Base-by-base conservation (phyloP, 1,284 basidiomycete species). In the Cutaneotrichosporon arboriforme region DNA sequence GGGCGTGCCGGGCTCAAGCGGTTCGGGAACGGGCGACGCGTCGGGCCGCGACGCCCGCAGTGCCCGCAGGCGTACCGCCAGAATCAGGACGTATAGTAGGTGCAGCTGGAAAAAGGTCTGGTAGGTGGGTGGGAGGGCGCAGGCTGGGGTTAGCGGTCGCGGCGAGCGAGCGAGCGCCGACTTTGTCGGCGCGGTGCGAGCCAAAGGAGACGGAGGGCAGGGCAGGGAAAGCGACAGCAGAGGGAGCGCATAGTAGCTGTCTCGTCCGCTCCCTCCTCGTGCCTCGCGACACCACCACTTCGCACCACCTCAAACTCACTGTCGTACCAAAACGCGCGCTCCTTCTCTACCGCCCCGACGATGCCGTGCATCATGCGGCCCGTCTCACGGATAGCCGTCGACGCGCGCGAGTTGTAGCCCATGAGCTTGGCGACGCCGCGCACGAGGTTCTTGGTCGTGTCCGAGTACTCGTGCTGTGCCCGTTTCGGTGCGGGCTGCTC, bases 31-130 rank as follows among this genome's bases (percentile, higher is more conserved):
- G 10, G 61, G 58, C 76, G 76, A 86, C 84, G 59, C 21, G 17
- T 54, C 41, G 12, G 65, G 63, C 2, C 88, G 87, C 13, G 47
- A 44, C 8, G 47, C n/a, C 2, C 53, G 50, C 7, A 98, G 83
- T 0, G 89, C 84, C 13, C 94, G 87, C 22, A 97, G 81, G 18
- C 94, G 87, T 43, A 89, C 86, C 8, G 86, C 85, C 45, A 97
- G 83, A 54, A 97, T 79, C 84, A 93, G 91, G 51, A 97, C 79
- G 74, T 98, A 93, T 37, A 97, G 80, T 60, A 94, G 91, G 41
- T 91, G 92, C 50, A 97, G 79, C 23, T 90, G 90, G 77, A 97
- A 97, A 89, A 93, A 98, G 5, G 92, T 90, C 71, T 97, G 93
- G 73, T 97, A 97, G 0, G 94, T 97, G 8, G 87, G 85, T 3